phyloP scores from a whole-genome alignment of 2,329 filamentous ascomycete species.

The Phaeosphaeria sp. region DNA sequence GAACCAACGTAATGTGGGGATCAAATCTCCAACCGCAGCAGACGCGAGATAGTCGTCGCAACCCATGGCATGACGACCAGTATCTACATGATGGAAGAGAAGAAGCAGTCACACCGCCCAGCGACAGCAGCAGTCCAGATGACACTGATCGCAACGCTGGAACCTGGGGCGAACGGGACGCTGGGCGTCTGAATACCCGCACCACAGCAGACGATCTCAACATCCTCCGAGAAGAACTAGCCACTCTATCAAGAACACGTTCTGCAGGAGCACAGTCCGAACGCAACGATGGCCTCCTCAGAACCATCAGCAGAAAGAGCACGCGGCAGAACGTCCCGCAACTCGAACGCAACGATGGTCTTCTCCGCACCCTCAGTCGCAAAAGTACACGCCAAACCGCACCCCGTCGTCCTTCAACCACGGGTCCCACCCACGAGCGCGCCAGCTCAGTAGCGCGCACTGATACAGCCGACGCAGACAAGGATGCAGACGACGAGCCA shows the following conservation, averaged over 20 bases:
- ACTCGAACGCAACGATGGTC: background rate
- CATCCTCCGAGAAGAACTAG: slow-evolving; percentile 63
- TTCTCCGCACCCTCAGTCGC: slow-evolving; percentile 26
- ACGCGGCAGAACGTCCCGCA: slow-evolving; percentile 19
- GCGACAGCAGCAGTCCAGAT: slow-evolving; percentile 29
- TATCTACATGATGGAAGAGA: slow-evolving; percentile 25
- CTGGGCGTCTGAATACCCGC: slow-evolving; percentile 60
- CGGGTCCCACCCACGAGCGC: slow-evolving; percentile 1
- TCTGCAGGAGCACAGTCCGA: slow-evolving; percentile 33
- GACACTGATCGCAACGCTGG: slow-evolving; percentile 44
- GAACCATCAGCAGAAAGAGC: slow-evolving; percentile 37
- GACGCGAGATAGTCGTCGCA: slow-evolving; percentile 34
- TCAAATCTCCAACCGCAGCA: slow-evolving; percentile 20
- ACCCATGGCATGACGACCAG: slow-evolving; percentile 46
- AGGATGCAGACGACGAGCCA: slow-evolving; percentile 27
- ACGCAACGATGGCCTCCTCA: slow-evolving; percentile 30
- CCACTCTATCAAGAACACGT: slow-evolving; percentile 57
- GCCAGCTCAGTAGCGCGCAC: slow-evolving; percentile 19
- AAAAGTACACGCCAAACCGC: slow-evolving; percentile 31
- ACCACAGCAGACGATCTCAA: slow-evolving; percentile 67
- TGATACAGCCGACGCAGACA: slow-evolving; percentile 9
- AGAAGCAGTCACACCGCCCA: slow-evolving; percentile 13
- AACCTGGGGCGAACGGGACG: slow-evolving; percentile 69
- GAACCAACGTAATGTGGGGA: slow-evolving; percentile 29
- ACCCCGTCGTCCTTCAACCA: background rate